Base-by-base conservation (phyloP, 2,329 filamentous ascomycete species). In the Rhynchosporium agropyri region DNA sequence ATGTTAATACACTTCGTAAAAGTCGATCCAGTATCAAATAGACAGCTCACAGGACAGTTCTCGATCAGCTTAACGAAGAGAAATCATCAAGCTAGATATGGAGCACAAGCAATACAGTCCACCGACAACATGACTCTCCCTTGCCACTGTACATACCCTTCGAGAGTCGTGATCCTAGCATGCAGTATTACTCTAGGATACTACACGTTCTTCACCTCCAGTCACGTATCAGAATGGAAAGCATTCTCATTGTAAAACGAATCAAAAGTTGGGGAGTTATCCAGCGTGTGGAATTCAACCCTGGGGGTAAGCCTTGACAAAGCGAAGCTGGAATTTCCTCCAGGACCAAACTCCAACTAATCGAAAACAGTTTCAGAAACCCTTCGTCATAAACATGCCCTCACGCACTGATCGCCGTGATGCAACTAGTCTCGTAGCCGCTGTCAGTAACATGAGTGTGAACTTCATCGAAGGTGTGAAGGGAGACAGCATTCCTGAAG, bases 361-460 rank as follows among this genome's bases (percentile, higher is more conserved):
- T 45, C 20, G 28, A 10, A 12, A 40, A 20, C 28, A 68, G 65
- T 70, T 70, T 43, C 53, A 70, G 49, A 69, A 67, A 45, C 53
- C 69, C 29, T 54, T 67, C 42, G 62, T 68, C n/a, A 64, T 70
- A 20, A 66, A 65, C 36, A 59, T 69, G 58, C 65, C 63, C 0
- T 62, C 65, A 12, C 61, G 69, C 36, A 69, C 66, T 4, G 69
- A 70, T 46, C 57, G 65, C 2, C 64, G 68, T 3, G 69, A 71
- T 60, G 67, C 63, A 12, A 61, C 63, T 2, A 51, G 49, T 38
- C 63, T 71, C 0, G 55, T 65, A 10, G 65, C 65, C 28, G 62
- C 63, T 4, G 38, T 62, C 10, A 69, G 62, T 15, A 60, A 64
- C 31, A 15, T 71, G 12, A 46, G 63, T 3, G 48, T 69, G 2